Base-by-base conservation (phyloP, 2,329 filamentous ascomycete species). In the Phialophora tarda region DNA sequence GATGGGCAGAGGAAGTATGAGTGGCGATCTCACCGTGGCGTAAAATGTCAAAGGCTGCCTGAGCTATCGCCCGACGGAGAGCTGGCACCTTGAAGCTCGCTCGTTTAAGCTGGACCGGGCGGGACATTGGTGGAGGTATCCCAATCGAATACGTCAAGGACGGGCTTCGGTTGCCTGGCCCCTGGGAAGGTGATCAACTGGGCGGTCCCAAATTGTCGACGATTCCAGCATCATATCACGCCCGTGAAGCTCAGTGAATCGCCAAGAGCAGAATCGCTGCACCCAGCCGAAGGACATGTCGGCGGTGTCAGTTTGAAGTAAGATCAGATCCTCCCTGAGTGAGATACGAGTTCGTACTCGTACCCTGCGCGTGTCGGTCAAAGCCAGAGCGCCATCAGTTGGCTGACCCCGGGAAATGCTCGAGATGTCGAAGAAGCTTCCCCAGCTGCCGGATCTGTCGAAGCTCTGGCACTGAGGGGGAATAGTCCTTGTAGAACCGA, bases 301-400 rank as follows among this genome's bases (percentile, higher is more conserved):
- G 26, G 17, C 21, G 30, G 59, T 41, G 47, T 61, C 59, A 61
- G 59, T 61, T 30, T 61, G 59, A 61, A 61, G 30, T 24, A 21
- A 12, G 41, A 48, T 21, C 30, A 44, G n/a, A 17, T 50, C 57
- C 41, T 50, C 14, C 41, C 38, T 21, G 26, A 17, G 24, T 28
- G 57, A 50, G 28, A n/a, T 44, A 24, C 41, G 41, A 11, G 3
- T 34, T 11, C 12, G n/a, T 53, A 54, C 14, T 6, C 12, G 26
- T 53, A 61, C 30, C 32, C 26, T 26, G 17, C 28, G 30, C 10
- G 11, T 50, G 57, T 30, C 44, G 38, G 38, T 48, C 34, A 48
- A 44, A 7, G 32, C 21, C 47, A 23, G 47, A 23, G 21, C 21
- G 47, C 48, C 48, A 11, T 51, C 38, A 21, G 38, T 44, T n/a